phyloP scores from a whole-genome alignment of 2,329 filamentous ascomycete genomes.

The Cladosporium velox region DNA sequence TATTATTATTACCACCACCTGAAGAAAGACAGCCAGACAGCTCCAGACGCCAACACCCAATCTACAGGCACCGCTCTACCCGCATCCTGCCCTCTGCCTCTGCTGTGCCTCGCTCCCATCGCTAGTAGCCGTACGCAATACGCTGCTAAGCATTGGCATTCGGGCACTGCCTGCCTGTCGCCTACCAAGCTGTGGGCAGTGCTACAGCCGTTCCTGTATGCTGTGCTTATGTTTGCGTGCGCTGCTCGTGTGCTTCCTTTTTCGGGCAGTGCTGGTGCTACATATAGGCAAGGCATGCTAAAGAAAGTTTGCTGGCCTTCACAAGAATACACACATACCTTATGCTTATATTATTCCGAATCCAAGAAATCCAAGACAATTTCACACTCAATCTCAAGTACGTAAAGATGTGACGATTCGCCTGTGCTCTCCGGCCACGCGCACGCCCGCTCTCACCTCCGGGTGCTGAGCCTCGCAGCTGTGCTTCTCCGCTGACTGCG shows the following conservation, averaged over 20 bases:
- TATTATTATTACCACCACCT: background rate
- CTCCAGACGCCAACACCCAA: background rate
- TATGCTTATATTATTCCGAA: background rate
- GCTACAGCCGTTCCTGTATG: background rate
- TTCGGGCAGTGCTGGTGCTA: background rate
- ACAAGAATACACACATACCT: background rate
- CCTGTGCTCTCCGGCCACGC: background rate
- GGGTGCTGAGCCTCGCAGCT: background rate
- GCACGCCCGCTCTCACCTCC: background rate
- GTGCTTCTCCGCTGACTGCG: constrained; percentile 8
- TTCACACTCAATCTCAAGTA: background rate
- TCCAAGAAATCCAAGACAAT: background rate
- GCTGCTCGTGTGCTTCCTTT: background rate
- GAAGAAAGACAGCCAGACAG: background rate
- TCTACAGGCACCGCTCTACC: background rate
- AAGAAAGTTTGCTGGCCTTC: background rate
- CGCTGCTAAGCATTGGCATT: constrained; percentile 8
- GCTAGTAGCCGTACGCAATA: background rate
- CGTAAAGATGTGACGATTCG: background rate
- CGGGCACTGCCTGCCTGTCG: background rate
- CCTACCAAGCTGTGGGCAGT: background rate
- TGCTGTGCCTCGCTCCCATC: background rate
- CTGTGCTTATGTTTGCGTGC: background rate
- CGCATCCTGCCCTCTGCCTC: background rate
- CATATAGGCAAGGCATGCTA: background rate